Evolutionary conservation across 2,329 filamentous ascomycete species (phyloP).

Genomic region (Colletotrichum higginsianum): DNA sequence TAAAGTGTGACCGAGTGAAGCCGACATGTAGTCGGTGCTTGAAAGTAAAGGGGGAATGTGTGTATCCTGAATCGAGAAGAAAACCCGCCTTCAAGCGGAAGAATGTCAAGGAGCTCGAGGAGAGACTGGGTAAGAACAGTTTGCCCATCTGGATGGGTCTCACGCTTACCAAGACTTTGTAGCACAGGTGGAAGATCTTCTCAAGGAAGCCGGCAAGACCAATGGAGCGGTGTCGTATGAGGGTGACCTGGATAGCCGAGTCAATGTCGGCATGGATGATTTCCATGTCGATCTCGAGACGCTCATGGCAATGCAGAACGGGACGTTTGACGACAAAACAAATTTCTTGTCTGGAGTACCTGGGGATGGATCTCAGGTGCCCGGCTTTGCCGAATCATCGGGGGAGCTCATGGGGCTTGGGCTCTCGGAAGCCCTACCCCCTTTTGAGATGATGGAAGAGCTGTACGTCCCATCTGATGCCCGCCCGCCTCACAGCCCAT

Average conservation of each 20-base stretch:
- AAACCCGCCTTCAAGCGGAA: constrained; percentile 90
- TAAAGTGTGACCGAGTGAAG: constrained; percentile 87
- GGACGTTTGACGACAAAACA: constrained; percentile 5
- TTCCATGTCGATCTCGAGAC: constrained; percentile 40
- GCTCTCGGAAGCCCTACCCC: constrained; percentile 85
- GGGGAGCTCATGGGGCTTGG: constrained; percentile 79
- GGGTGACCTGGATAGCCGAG: constrained; percentile 29
- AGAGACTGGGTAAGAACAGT: constrained; percentile 78
- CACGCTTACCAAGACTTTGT: constrained; percentile 23
- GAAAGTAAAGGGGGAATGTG: constrained; percentile 81
- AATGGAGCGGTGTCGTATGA: neutral
- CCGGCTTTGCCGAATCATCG: constrained; percentile 17
- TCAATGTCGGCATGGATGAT: constrained; percentile 47
- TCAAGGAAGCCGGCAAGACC: constrained; percentile 71
- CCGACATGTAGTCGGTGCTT: constrained; percentile 87
- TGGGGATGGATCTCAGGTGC: neutral
- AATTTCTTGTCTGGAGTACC: constrained; percentile 1
- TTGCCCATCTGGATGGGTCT: neutral
- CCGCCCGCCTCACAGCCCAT: too few relatives aligned
- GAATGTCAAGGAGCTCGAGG: constrained; percentile 92
- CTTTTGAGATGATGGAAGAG: constrained; percentile 85
- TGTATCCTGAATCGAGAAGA: constrained; percentile 89
- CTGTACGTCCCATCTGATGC: constrained; percentile 69
- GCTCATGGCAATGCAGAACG: constrained; percentile 41
- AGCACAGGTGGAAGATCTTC: constrained; percentile 87